Base-by-base conservation (phyloP, 768 basidiomycete genomes). In the Chlorophyllum brunneum region DNA sequence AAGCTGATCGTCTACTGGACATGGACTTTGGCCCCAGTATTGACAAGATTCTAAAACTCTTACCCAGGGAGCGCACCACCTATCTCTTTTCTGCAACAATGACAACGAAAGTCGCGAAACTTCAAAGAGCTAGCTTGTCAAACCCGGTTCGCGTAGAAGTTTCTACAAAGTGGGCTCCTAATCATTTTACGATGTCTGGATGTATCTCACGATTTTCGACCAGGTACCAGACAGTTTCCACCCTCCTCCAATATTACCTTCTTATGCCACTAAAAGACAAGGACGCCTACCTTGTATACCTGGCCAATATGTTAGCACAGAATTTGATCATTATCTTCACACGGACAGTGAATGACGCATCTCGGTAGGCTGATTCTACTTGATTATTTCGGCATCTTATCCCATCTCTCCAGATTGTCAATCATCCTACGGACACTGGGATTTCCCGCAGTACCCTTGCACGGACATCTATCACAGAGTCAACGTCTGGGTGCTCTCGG, bases 31-130 rank as follows among this genome's bases (percentile, higher is more conserved):
- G 92, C 16, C 86, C 88, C 41, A 87, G 88, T 47, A 92, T 99
- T 59, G 95, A 98, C 74, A 93, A 92, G 73, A 94, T 99, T 61
- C 78, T 99, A 30, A 95, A 95, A 70, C 82, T 92, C 33, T 86
- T 99, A 56, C 97, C 95, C 18, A 91, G 85, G 62, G 95, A 98
- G 60, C 82, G 97, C 9, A 90, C 87, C 26, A 99, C 97, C 2
- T 98, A 93, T 64, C 79, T 99, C 1, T 99, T 94, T 73, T 98
- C 95, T 10, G 97, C 95, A 5, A 98, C 95, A 18, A 98, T 99
- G 95, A 95, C 97, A 9, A 93, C 92, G 11, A 98, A 98, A 70
- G 93, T 99, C 3, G 92, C 90, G 9, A 98, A 98, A 68, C 76
- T 99, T 9, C 95, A 98, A 66, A 73, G 95, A 48, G 95, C 97